Evolutionary conservation across 768 basidiomycete genomes (phyloP), one percentile per base, ranked within the genome.

Genomic region (Tulasnella sp.): DNA sequence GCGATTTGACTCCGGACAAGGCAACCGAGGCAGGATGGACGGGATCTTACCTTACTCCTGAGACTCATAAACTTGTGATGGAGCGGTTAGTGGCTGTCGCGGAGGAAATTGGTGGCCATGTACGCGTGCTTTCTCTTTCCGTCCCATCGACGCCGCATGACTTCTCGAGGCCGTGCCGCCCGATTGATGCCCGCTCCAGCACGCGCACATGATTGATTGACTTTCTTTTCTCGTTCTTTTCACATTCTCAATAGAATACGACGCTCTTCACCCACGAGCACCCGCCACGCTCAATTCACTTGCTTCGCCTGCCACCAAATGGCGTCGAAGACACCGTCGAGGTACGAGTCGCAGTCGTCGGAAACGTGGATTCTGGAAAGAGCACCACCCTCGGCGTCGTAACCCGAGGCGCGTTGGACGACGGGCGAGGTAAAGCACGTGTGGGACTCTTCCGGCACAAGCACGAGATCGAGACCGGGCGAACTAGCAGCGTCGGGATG

Each of bases 401-500:
- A 15, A 99, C 97, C n/a, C 88, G 96, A 83, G 97, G 96, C 88
- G 86, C 81, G 81, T 80, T 83, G 69, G 94, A 95, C 81, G 94
- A 95, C 82, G 93, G 93, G 37, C 86, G 92, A 83, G 93, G 92
- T 0, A 88, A 89, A 73, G 92, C 93, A 0, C 92, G 97, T 74
- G 92, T 98, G 5, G 91, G 91, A 4, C 86, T 99, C 10, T 99
- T 99, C 84, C 88, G 97, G 76, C 98, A 99, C 83, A 98, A 98
- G 83, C 98, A 99, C 82, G 98, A 99, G 84, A 87, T 98, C 75
- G 98, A 99, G 85, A 95, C 93, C 26, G 97, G 97, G 7, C 87
- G 98, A 73, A 99, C 98, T 0, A 95, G 93, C 32, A 95, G 93
- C 79, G 94, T 99, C 61, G 98, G 98, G 29, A 96, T 98, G 92